phyloP scores from a whole-genome alignment of 768 basidiomycete genomes.

The Rhodotorula kratochvilovae region DNA sequence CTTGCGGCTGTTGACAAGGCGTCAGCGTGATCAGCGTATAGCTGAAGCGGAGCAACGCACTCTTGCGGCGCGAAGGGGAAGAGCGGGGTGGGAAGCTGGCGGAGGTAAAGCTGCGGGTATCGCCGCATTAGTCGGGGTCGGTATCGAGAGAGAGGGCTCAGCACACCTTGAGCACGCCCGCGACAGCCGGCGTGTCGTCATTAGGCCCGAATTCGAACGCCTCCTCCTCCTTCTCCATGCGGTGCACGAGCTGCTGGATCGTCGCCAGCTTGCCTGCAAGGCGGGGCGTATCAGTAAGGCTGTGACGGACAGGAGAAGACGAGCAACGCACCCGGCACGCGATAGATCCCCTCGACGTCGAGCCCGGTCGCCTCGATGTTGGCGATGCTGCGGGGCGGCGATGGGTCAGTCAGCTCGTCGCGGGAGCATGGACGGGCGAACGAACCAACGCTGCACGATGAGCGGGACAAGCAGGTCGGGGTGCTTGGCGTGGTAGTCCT shows the following conservation, averaged over 20 bases:
- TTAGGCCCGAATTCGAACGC: conserved; percentile 35
- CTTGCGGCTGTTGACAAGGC: conserved; percentile 2
- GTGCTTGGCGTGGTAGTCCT: conserved; percentile 39
- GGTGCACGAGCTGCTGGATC: conserved; percentile 37
- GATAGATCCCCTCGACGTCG: conserved; percentile 43
- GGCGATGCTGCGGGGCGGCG: conserved; percentile 19
- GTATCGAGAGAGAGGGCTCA: not conserved
- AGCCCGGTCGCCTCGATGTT: conserved; percentile 37
- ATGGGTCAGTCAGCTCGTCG: rapidly evolving
- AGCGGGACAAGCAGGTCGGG: conserved; percentile 29
- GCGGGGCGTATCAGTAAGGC: too few species aligned
- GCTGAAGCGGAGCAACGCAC: not conserved
- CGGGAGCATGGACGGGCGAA: too few species aligned
- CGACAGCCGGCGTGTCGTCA: conserved; percentile 39
- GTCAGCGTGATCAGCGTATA: not conserved
- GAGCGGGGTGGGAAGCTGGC: conserved; percentile 42
- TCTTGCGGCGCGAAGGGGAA: conserved; percentile 36
- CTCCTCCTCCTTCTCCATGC: conserved; percentile 42
- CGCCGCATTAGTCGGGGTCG: too few species aligned
- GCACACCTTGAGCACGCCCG: conserved; percentile 39
- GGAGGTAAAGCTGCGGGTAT: conserved; percentile 40
- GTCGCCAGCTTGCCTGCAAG: conserved; percentile 29
- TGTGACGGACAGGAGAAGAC: too few species aligned
- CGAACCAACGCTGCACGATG: conserved; percentile 35
- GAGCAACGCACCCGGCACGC: conserved; percentile 27